Conservation (phyloP, 2,329 filamentous ascomycete genomes). For the Immersiporthe knoxdaviesiana region DNA sequence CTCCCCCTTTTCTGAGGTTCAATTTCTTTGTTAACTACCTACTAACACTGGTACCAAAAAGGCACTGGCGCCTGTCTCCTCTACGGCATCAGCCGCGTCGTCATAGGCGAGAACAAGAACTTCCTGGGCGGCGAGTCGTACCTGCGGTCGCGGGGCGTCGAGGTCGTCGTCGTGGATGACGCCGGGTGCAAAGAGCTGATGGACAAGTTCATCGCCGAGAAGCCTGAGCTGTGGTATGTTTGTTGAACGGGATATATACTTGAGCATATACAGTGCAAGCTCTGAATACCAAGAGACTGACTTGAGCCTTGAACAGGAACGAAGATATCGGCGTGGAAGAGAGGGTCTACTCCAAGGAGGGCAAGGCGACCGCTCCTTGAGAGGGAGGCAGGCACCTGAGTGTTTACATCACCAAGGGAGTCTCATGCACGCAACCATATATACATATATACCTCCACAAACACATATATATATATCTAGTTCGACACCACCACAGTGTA, state of each 20-base stretch:
- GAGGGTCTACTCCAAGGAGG: slow-evolving; percentile 45
- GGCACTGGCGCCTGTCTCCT: slow-evolving; percentile 74
- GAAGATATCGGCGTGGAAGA: slow-evolving; percentile 60
- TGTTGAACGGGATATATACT: no score
- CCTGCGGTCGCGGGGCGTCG: slow-evolving; percentile 67
- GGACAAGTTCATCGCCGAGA: slow-evolving; percentile 72
- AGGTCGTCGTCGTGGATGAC: slow-evolving; percentile 72
- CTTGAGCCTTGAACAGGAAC: slow-evolving; percentile 47
- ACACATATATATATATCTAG: no score
- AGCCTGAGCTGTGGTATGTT: slow-evolving; percentile 71
- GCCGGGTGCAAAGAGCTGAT: slow-evolving; percentile 69
- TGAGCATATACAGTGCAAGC: no score
- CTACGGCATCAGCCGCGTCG: slow-evolving; percentile 74
- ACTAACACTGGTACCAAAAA: slow-evolving; percentile 21
- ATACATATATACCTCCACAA: background rate
- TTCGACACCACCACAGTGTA: background rate
- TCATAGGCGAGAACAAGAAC: slow-evolving; percentile 77
- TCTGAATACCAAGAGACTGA: background rate
- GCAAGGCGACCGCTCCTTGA: slow-evolving; percentile 11
- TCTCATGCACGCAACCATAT: background rate
- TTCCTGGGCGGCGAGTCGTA: slow-evolving; percentile 76
- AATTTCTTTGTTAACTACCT: background rate
- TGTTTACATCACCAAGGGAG: no score
- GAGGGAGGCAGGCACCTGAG: background rate
- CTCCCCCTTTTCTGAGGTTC: background rate